Percentiles rank a stretch among this genome's conserved stretches.
Conservation (phyloP, 805 yeast species). For the Wickerhamomyces mucosus region DNA sequence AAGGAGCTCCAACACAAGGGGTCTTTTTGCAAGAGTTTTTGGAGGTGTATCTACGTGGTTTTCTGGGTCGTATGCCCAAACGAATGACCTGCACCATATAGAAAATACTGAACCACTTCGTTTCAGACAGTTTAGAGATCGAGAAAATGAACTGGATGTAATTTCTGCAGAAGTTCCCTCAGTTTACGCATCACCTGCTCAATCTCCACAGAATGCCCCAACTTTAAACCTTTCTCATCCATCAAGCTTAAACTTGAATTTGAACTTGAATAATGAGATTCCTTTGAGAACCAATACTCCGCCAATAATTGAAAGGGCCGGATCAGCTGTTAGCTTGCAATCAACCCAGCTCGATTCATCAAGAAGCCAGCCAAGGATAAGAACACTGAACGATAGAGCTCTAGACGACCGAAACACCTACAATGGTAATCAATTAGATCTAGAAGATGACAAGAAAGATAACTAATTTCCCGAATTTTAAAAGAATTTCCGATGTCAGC, state of each 20-base stretch:
- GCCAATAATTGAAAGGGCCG: too few relatives aligned
- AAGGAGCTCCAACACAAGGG: too few relatives aligned
- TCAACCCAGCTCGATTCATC: too few relatives aligned
- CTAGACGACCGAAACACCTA: conserved; percentile 36
- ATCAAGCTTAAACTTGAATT: conserved; percentile 14
- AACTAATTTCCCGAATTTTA: too few relatives aligned
- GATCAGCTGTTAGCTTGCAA: too few relatives aligned
- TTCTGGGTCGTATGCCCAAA: conserved; percentile 1
- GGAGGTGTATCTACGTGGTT: conserved; percentile 26
- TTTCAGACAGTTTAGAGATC: too few relatives aligned
- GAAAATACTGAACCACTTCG: too few relatives aligned
- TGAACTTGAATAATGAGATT: conserved; percentile 8
- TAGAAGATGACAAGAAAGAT: conserved; percentile 37
- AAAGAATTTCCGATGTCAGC: too few relatives aligned
- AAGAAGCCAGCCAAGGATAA: conserved; percentile 17
- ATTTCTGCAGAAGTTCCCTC: conserved; percentile 11
- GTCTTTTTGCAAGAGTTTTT: conserved; percentile 24
- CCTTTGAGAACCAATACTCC: conserved; percentile 9
- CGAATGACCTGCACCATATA: conserved; percentile 3
- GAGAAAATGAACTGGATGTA: too few relatives aligned
- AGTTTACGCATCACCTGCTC: conserved; percentile 21
- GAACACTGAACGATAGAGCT: conserved; percentile 21
- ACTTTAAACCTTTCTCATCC: conserved; percentile 13
- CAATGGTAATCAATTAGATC: conserved; percentile 45
- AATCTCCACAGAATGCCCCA: conserved; percentile 11